These are phyloP conservation scores for Taphrina populina DNA, from an alignment of 1,139 yeast species.

Conservation along the genomic window DNA sequence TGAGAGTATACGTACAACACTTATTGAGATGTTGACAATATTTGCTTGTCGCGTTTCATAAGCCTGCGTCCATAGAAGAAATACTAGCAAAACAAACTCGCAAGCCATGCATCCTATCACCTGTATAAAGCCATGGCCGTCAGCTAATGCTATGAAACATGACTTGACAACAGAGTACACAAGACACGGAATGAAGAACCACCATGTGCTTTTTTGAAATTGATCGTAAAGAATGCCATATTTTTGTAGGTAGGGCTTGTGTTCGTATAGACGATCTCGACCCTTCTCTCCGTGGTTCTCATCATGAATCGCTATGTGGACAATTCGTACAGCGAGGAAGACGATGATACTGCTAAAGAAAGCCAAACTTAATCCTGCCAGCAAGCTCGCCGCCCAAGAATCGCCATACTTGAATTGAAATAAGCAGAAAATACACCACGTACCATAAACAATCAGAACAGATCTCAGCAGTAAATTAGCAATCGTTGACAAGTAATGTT, in stretches of 20 bases:
- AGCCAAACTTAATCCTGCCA: slow-evolving; percentile 44
- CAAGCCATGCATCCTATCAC: slow-evolving; percentile 44
- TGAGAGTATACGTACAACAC: slow-evolving; percentile 43
- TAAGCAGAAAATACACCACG: slow-evolving; percentile 44
- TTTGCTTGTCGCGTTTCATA: slow-evolving; percentile 45
- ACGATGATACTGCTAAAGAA: slow-evolving; percentile 41
- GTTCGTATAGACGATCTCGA: slow-evolving; percentile 41
- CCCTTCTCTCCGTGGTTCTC: slow-evolving; percentile 40
- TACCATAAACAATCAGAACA: slow-evolving; percentile 43
- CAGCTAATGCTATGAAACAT: slow-evolving; percentile 45
- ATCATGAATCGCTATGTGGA: slow-evolving; percentile 41
- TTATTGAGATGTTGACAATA: slow-evolving; percentile 43
- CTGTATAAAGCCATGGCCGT: slow-evolving; percentile 45
- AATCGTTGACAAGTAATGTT: slow-evolving; percentile 40
- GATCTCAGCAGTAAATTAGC: slow-evolving; percentile 42
- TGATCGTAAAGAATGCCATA: slow-evolving; percentile 46
- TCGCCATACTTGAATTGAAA: slow-evolving; percentile 45
- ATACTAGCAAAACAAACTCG: slow-evolving; percentile 40
- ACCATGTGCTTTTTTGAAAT: slow-evolving; percentile 44
- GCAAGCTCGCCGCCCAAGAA: slow-evolving; percentile 44
- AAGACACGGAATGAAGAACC: slow-evolving; percentile 44
- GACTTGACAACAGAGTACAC: slow-evolving; percentile 43
- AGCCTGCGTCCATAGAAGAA: slow-evolving; percentile 41
- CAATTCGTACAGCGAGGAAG: slow-evolving; percentile 42
- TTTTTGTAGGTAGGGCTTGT: slow-evolving; percentile 44